Percentiles rank a stretch among this genome's conserved stretches.
These are phyloP conservation scores for Ilex asprella DNA, from an alignment of 257 asterid species.

Conservation along the genomic window DNA sequence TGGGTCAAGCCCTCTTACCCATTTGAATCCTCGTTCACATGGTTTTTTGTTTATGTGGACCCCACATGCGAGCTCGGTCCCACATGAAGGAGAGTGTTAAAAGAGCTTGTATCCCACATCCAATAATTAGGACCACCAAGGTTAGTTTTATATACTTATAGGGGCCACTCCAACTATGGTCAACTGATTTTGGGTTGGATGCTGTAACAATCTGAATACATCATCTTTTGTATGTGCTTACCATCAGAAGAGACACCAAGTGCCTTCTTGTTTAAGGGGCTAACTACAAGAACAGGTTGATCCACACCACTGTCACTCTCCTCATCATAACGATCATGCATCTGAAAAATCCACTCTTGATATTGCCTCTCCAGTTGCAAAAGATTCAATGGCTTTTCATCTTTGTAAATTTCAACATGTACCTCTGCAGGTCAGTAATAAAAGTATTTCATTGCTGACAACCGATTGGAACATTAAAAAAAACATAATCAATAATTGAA, in stretches of 20 bases:
- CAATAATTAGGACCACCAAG: too few relatives aligned
- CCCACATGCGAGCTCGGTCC: too few relatives aligned
- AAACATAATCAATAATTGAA: background rate
- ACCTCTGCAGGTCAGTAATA: conserved; percentile 29
- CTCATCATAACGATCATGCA: conserved; percentile 55
- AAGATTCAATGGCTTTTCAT: conserved; percentile 38
- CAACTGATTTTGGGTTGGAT: too few relatives aligned
- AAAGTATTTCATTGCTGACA: conserved; percentile 1
- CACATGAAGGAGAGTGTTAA: too few relatives aligned
- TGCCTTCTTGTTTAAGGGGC: conserved; percentile 33
- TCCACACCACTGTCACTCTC: conserved; percentile 51
- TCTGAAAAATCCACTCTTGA: conserved; percentile 46
- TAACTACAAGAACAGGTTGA: conserved; percentile 33
- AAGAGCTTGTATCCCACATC: too few relatives aligned
- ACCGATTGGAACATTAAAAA: background rate
- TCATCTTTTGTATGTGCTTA: conserved; percentile 17
- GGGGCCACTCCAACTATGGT: too few relatives aligned
- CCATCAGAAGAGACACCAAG: conserved; percentile 49
- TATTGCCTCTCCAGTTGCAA: conserved; percentile 51
- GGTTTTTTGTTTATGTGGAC: too few relatives aligned
- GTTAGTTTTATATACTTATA: too few relatives aligned
- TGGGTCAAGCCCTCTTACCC: too few relatives aligned
- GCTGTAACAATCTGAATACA: too few relatives aligned
- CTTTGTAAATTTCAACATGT: conserved; percentile 30
- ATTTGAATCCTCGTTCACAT: too few relatives aligned